Evolutionary conservation across 495 filamentous ascomycete species (phyloP).

Genomic region (Penicillium cinerascens): DNA sequence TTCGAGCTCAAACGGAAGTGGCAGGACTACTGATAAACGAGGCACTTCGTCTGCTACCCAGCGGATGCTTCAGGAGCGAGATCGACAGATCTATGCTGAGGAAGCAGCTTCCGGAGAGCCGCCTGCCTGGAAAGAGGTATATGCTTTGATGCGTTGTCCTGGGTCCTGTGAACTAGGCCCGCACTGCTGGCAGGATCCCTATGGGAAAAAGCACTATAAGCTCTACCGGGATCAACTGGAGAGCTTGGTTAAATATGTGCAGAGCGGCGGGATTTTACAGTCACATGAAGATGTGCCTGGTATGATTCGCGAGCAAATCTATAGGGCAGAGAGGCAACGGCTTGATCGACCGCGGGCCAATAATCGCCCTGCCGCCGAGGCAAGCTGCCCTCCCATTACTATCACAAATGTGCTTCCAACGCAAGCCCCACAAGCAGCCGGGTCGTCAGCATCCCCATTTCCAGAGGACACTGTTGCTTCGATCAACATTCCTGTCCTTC

Average conservation of each 20-base stretch:
- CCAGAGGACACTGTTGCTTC: constrained; percentile 1
- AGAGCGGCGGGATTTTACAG: constrained; percentile 6
- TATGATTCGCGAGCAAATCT: constrained; percentile 8
- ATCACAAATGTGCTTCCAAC: constrained; percentile 11
- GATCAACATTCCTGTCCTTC: neutral
- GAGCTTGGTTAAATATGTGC: constrained; percentile 7
- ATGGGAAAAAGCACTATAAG: constrained; percentile 16
- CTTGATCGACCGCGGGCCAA: neutral
- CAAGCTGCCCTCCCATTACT: constrained; percentile 9
- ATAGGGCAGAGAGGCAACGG: constrained; percentile 6
- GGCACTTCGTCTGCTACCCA: constrained; percentile 9
- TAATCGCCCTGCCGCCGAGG: constrained; percentile 3
- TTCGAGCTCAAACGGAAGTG: neutral
- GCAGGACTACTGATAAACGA: constrained; percentile 10
- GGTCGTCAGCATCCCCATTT: neutral
- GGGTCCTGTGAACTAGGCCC: constrained; percentile 9
- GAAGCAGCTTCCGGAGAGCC: constrained; percentile 7
- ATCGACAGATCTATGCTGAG: constrained; percentile 8
- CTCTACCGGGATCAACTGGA: constrained; percentile 7
- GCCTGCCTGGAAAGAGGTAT: constrained; percentile 10
- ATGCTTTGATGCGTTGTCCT: constrained; percentile 17
- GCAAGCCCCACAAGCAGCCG: constrained; percentile 4
- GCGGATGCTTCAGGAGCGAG: constrained; percentile 9
- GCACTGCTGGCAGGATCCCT: constrained; percentile 17
- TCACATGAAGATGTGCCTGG: constrained; percentile 7